A percentile compares a stretch with the other conserved stretches of the same genome.
phyloP scores from a whole-genome alignment of 1,139 yeast genomes.

The Candida tropicalis region DNA sequence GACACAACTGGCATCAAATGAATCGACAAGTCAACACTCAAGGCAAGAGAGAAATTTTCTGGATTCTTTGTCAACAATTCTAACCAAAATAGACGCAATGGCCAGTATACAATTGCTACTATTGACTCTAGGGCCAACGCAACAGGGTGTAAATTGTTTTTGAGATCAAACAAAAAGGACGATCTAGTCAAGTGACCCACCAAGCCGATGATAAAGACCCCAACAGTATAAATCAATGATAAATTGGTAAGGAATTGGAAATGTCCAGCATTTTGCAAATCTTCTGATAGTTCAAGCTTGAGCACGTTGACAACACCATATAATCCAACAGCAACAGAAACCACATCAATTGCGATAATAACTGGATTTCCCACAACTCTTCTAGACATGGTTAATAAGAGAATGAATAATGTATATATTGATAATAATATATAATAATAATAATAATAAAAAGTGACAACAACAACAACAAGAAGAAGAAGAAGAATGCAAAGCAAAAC shows the following conservation, averaged over 20 bases:
- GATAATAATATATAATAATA: background rate
- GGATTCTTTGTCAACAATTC: slow-evolving; percentile 41
- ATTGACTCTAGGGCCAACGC: slow-evolving; percentile 60
- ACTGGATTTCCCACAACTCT: slow-evolving; percentile 36
- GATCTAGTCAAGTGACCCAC: slow-evolving; percentile 39
- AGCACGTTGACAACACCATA: slow-evolving; percentile 30
- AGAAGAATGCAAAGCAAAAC: background rate
- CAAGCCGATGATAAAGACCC: slow-evolving; percentile 44
- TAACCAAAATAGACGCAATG: slow-evolving; percentile 54
- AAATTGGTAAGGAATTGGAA: slow-evolving; percentile 71
- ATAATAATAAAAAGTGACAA: background rate
- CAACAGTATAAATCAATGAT: slow-evolving; percentile 50
- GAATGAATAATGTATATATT: background rate
- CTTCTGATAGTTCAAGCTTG: slow-evolving; percentile 39
- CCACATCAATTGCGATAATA: slow-evolving; percentile 26
- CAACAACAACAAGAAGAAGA: too few relatives aligned
- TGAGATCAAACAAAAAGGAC: slow-evolving; percentile 26
- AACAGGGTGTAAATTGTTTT: slow-evolving; percentile 49
- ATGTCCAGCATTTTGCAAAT: slow-evolving; percentile 57
- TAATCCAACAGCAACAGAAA: slow-evolving; percentile 33
- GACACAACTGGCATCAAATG: slow-evolving; percentile 61
- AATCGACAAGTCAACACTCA: slow-evolving; percentile 55
- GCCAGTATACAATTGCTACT: slow-evolving; percentile 69
- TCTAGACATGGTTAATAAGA: slow-evolving; percentile 14
- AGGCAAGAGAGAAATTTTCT: slow-evolving; percentile 37